Percentiles rank a stretch among this genome's conserved stretches.
phyloP scores from a whole-genome alignment of 441 rosid genomes.

The Eutrema salsugineum region DNA sequence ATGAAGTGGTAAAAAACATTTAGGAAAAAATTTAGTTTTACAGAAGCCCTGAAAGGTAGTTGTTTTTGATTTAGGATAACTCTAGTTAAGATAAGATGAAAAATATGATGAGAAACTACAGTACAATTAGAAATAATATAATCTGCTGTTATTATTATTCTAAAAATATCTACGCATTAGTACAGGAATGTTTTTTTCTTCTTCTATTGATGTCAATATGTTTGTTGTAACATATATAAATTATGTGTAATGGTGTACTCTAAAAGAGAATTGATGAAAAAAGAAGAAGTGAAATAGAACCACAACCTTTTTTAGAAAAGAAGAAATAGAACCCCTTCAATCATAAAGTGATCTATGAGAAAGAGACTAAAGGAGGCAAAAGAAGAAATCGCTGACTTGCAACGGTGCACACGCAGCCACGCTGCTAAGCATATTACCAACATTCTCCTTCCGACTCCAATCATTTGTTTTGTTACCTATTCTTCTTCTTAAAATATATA shows the following conservation, averaged over 20 bases:
- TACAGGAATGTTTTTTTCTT: too few species aligned
- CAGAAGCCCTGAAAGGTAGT: too few species aligned
- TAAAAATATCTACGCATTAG: too few species aligned
- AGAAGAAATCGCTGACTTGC: constrained; percentile 19
- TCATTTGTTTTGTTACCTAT: constrained; percentile 15
- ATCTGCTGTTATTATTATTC: too few species aligned
- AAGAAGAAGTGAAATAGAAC: neutral
- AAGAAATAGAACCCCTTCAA: neutral
- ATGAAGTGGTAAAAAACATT: too few species aligned
- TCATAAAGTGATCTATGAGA: constrained; percentile 21
- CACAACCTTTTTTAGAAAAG: too few species aligned
- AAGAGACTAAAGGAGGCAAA: constrained; percentile 23
- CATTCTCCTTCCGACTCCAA: constrained; percentile 30
- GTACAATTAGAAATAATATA: too few species aligned
- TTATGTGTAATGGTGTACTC: neutral
- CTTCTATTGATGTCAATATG: too few species aligned
- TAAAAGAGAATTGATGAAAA: neutral
- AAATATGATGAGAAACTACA: too few species aligned
- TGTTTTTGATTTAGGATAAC: too few species aligned
- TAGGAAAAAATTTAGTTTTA: too few species aligned
- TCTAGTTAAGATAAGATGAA: too few species aligned
- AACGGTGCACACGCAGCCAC: constrained; percentile 15
- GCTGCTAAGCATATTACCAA: constrained; percentile 27
- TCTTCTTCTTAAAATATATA: neutral
- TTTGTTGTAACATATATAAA: neutral